Evolutionary conservation across 1,284 basidiomycete genomes (phyloP), one percentile per base, ranked within the genome.

Genomic region (Ustilago lituana): DNA sequence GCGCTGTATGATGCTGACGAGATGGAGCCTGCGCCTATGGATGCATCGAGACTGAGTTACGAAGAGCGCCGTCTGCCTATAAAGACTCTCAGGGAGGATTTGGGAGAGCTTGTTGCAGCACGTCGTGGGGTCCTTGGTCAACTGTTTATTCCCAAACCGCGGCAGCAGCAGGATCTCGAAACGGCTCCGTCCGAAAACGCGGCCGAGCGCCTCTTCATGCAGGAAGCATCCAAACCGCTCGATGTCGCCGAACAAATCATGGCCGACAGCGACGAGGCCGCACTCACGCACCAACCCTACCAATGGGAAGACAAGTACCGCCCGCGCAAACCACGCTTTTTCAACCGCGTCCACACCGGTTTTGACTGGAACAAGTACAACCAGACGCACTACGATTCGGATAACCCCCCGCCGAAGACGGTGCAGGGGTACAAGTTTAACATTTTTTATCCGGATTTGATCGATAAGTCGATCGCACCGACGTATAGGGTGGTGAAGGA

Each of bases 341-440:
- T 98, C 85, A 99, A 99, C 83, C 90, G 95, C 60, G 95, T 98
- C 29, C 94, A 98, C 80, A 98, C 96, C n/a, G 96, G 96, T n/a
- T 99, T 95, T 82, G 96, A 98, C 83, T 99, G 96, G 96, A 98
- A 96, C 85, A 95, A 96, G 85, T 83, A 82, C 73, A 82, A 82
- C 57, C 78, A 82, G 62, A 79, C 78, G 20, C 80, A 82, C 57
- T 82, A 82, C 58, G 80, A 82, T 35, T 64, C 71, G 32, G 77
- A 81, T 51, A 79, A 82, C 40, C 80, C 80, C 6, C 80, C 80
- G 31, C 80, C 80, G 15, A 81, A 81, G 57, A 67, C 78, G 20
- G 79, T 82, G 36, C 95, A 98, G 83, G 79, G 79, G 38, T 99
- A 99, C 86, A 98, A 98, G 85, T 94, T 94, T 84, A 94, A 94